These are phyloP conservation scores for Tetrapisispora iriomotensis DNA, from an alignment of 805 yeast genomes.

Conservation along the genomic window DNA sequence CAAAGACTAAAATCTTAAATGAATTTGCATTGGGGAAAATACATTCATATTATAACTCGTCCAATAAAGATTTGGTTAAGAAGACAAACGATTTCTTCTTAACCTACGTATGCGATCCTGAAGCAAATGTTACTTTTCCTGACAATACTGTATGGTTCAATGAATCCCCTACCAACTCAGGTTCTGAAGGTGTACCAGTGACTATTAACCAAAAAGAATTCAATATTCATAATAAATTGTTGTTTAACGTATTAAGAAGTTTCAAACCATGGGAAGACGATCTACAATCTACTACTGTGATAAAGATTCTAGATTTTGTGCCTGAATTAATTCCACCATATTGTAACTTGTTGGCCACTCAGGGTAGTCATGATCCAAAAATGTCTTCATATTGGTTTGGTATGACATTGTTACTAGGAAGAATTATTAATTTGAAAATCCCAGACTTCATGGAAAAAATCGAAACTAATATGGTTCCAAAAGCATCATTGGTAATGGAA, in stretches of 20 bases:
- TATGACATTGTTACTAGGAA: conserved; percentile 50
- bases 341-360: conserved; percentile 45
- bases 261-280: conserved; percentile 79
- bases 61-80: conserved; percentile 30
- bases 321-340: conserved; percentile 74
- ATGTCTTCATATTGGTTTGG: conserved; percentile 78
- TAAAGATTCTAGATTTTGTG: conserved; percentile 39
- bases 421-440: conserved; percentile 47
- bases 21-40: conserved; percentile 61
- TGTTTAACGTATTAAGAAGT: conserved; percentile 50
- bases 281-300: conserved; percentile 45
- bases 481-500: conserved; percentile 37
- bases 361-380: conserved; percentile 71
- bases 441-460: conserved; percentile 34
- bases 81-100: conserved; percentile 39
- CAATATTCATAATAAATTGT: conserved; percentile 55
- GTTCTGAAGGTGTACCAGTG: conserved; percentile 33
- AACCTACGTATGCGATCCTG: conserved; percentile 40
- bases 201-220: conserved; percentile 42
- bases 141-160: conserved; percentile 44
- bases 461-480: conserved; percentile 28
- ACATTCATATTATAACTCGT: conserved; percentile 40
- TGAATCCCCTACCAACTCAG: conserved; percentile 13
- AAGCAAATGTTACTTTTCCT: conserved; percentile 37
- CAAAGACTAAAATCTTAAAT: conserved; percentile 67